Evolutionary conservation across 2,329 filamentous ascomycete species (phyloP).

Genomic region (Sclerotinia glacialis): DNA sequence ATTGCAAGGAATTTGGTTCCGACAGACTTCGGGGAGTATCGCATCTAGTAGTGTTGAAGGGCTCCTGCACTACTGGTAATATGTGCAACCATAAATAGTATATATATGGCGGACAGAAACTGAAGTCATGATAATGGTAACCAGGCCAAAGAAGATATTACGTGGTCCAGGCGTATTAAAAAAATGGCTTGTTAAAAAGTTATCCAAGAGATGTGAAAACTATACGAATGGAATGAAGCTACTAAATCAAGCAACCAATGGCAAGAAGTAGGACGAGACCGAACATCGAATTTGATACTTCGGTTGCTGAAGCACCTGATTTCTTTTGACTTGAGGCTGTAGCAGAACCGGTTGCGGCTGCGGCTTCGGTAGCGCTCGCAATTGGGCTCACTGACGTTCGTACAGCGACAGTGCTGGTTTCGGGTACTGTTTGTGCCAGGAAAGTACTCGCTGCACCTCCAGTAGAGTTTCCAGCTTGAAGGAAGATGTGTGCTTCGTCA

Average conservation of each 20-base stretch:
- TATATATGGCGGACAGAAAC: constrained; percentile 12
- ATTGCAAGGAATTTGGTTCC: not conserved
- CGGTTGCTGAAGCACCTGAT: constrained; percentile 9
- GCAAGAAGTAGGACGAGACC: constrained; percentile 11
- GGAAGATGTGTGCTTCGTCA: constrained; percentile 31
- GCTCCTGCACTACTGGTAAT: not conserved
- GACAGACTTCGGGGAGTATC: not conserved
- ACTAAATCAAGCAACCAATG: constrained; percentile 14
- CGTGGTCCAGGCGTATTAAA: constrained; percentile 24
- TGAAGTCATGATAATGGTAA: constrained; percentile 3
- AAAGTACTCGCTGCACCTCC: not conserved
- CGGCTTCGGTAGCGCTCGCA: not conserved
- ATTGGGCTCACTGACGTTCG: not conserved
- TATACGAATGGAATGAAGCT: not conserved
- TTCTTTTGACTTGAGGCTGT: constrained; percentile 12
- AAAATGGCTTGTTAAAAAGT: constrained; percentile 11
- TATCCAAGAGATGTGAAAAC: not conserved
- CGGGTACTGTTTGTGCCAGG: not conserved
- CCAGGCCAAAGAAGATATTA: constrained; percentile 9
- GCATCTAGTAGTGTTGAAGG: not conserved
- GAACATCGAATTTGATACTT: constrained; percentile 17
- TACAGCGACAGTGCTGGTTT: not conserved
- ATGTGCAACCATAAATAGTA: not conserved
- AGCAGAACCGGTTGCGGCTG: not conserved
- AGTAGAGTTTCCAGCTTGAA: constrained; percentile 30